These are phyloP conservation scores for Stachybotrys chartarum DNA, from an alignment of 2,329 filamentous ascomycete genomes.

Conservation along the genomic window DNA sequence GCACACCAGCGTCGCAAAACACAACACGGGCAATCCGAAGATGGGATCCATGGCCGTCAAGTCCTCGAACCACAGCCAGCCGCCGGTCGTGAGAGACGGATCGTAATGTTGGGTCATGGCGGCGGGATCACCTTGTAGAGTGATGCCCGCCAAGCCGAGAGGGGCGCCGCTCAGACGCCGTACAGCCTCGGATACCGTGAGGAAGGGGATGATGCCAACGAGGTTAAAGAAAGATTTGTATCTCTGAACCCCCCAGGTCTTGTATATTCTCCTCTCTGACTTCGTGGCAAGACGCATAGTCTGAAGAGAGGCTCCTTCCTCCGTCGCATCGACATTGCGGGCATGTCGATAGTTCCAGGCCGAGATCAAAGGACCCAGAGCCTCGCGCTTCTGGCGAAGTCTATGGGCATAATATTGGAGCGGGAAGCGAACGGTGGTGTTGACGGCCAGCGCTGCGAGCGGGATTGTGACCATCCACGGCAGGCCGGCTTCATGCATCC, in stretches of 20 bases:
- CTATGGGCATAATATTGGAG: slow-evolving; percentile 32
- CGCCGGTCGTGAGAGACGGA: slow-evolving; percentile 37
- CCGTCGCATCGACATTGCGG: too few species aligned
- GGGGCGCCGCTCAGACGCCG: slow-evolving; percentile 35
- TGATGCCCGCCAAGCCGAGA: slow-evolving; percentile 8
- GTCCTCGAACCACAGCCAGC: slow-evolving; percentile 49
- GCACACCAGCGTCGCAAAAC: slow-evolving; percentile 19
- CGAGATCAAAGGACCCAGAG: slow-evolving; percentile 20
- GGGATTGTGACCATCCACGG: slow-evolving; percentile 51
- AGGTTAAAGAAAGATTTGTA: slow-evolving; percentile 38
- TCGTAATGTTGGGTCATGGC: slow-evolving; percentile 11
- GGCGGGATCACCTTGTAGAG: not conserved
- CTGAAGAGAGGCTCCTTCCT: too few species aligned
- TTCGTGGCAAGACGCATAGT: slow-evolving; percentile 12
- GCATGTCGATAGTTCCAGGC: slow-evolving; percentile 15
- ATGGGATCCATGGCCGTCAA: slow-evolving; percentile 45
- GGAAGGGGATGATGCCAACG: slow-evolving; percentile 35
- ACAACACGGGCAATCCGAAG: slow-evolving; percentile 36
- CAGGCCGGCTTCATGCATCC: slow-evolving; percentile 35
- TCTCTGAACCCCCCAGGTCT: slow-evolving; percentile 32
- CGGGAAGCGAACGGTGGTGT: slow-evolving; percentile 38
- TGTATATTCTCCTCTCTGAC: slow-evolving; percentile 21
- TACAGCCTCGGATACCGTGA: slow-evolving; percentile 42
- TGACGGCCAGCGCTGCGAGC: slow-evolving; percentile 40
- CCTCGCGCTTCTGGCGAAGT: slow-evolving; percentile 20